These are phyloP conservation scores for Hibiscus syriacus DNA, from an alignment of 345 rosid genomes.

Conservation along the genomic window DNA sequence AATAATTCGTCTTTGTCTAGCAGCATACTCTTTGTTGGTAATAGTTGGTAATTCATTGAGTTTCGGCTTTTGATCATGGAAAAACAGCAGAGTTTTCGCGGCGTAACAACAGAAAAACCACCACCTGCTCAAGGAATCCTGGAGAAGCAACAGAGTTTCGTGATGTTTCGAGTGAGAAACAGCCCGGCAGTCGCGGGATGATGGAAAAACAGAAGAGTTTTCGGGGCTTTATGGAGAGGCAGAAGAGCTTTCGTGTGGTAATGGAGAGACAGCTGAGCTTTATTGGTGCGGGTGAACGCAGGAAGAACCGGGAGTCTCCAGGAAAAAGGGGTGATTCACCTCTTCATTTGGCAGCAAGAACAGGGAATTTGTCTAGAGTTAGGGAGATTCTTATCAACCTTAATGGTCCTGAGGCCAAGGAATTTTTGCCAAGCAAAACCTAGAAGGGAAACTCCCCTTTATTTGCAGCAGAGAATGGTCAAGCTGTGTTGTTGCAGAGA, in stretches of 20 bases:
- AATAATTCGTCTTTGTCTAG: constrained; percentile 1
- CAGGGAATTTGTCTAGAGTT: constrained; percentile 62
- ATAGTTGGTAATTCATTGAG: background rate
- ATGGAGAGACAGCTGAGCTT: constrained; percentile 98
- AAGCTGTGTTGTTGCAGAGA: constrained; percentile 53
- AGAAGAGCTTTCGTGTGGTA: constrained; percentile 75
- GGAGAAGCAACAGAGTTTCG: constrained; percentile 55
- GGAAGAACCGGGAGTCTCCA: constrained; percentile 71
- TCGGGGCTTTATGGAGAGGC: constrained; percentile 79
- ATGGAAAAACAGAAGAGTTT: constrained; percentile 54
- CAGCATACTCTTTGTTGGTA: background rate
- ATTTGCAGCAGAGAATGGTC: constrained; percentile 83
- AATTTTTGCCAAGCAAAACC: constrained; percentile 62
- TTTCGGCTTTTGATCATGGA: constrained; percentile 15
- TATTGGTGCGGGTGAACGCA: constrained; percentile 65
- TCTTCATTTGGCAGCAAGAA: constrained; percentile 82
- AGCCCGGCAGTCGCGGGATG: constrained; percentile 31
- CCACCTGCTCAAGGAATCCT: constrained; percentile 28
- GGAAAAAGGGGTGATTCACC: constrained; percentile 92
- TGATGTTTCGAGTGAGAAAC: constrained; percentile 39
- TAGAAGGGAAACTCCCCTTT: constrained; percentile 92
- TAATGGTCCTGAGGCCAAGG: constrained; percentile 34
- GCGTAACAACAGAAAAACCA: constrained; percentile 16
- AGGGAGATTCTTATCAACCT: constrained; percentile 54
- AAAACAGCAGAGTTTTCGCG: constrained; percentile 37